A percentile compares a stretch with the other conserved stretches of the same genome.
These are phyloP conservation scores for Claviceps spartinae DNA, from an alignment of 2,329 filamentous ascomycete genomes.

Conservation along the genomic window DNA sequence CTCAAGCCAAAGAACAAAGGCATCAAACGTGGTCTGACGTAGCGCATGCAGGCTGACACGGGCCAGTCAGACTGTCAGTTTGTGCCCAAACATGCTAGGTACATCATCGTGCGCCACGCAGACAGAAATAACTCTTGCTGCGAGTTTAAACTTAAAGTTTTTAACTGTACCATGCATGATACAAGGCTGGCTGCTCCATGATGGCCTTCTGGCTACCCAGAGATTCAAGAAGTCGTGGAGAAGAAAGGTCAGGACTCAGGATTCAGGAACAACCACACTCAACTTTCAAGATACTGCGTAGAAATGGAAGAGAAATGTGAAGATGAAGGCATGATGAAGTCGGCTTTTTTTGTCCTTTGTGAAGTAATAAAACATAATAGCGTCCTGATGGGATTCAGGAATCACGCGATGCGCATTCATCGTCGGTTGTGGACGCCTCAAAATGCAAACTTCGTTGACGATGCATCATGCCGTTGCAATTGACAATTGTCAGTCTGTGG, in stretches of 20 bases:
- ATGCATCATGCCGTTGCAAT: conserved; percentile 24
- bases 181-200: too few relatives aligned
- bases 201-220: conserved; percentile 19
- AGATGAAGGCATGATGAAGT: conserved; percentile 17
- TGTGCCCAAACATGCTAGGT: background rate
- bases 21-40: background rate
- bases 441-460: conserved; percentile 22
- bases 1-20: background rate
- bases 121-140: conserved; percentile 23
- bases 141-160: conserved; percentile 8
- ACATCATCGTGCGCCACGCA: conserved; percentile 18
- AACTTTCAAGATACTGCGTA: too few relatives aligned
- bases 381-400: conserved; percentile 27
- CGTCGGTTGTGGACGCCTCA: conserved; percentile 23
- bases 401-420: conserved; percentile 26
- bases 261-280: too few relatives aligned
- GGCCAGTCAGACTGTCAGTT: background rate
- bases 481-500: conserved; percentile 24
- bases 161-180: conserved; percentile 28
- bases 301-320: background rate
- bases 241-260: too few relatives aligned
- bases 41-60: background rate
- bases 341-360: conserved; percentile 44
- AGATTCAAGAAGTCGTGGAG: conserved; percentile 24
- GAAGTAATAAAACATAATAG: conserved; percentile 34